These are phyloP conservation scores for Tulasnella calospora DNA, from an alignment of 768 basidiomycete species.

Conservation along the genomic window DNA sequence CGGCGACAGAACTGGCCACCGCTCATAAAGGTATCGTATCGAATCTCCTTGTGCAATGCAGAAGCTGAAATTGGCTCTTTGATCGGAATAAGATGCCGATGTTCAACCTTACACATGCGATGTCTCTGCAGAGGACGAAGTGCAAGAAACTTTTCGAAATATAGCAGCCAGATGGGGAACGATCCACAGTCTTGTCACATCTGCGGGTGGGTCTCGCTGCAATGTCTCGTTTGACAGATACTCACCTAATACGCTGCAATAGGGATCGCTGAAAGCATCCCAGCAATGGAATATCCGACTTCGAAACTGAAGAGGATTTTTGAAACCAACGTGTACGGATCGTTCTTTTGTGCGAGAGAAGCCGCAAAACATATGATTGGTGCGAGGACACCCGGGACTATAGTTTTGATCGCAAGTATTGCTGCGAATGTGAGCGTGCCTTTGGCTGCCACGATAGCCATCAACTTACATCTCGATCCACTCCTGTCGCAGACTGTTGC, in stretches of 20 bases:
- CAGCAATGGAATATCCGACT: slow-evolving; percentile 80
- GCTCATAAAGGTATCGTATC: slow-evolving; percentile 41
- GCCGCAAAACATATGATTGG: slow-evolving; percentile 89
- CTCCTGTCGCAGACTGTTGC: slow-evolving; percentile 62
- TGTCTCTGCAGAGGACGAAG: slow-evolving; percentile 75
- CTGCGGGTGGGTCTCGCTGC: slow-evolving; percentile 54
- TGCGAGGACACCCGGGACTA: slow-evolving; percentile 61
- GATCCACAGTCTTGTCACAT: slow-evolving; percentile 80
- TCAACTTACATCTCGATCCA: slow-evolving; percentile 17
- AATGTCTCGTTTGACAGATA: slow-evolving; percentile 20
- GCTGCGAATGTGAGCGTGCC: slow-evolving; percentile 64
- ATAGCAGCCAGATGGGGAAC: slow-evolving; percentile 63
- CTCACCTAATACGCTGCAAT: slow-evolving; percentile 17
- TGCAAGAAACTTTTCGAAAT: slow-evolving; percentile 63
- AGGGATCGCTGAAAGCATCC: slow-evolving; percentile 59
- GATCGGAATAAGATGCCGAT: slow-evolving; percentile 47
- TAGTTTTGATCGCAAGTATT: slow-evolving; percentile 87
- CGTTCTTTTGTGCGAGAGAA: slow-evolving; percentile 93
- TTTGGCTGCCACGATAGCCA: neutral
- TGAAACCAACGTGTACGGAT: slow-evolving; percentile 91
- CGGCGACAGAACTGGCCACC: slow-evolving; percentile 63
- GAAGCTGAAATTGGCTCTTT: slow-evolving; percentile 15
- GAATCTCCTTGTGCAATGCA: slow-evolving; percentile 3
- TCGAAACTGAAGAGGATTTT: slow-evolving; percentile 78
- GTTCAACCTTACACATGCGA: slow-evolving; percentile 80